Percentiles rank a stretch among this genome's conserved stretches.
These are phyloP conservation scores for Aureobasidium namibiae DNA, from an alignment of 2,329 filamentous ascomycete genomes.

Conservation along the genomic window DNA sequence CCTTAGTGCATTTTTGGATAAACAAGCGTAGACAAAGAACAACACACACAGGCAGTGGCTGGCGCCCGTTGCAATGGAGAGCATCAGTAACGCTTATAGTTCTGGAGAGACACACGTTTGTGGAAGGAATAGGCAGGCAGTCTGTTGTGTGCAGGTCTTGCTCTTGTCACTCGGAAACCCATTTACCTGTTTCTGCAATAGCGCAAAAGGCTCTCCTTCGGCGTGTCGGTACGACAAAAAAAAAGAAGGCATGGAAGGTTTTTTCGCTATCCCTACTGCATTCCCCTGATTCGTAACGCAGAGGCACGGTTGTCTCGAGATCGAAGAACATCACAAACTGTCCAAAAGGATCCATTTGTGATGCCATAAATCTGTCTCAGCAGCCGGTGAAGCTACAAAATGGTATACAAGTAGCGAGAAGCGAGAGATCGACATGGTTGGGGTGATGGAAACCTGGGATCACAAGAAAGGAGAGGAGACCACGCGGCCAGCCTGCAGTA, in stretches of 20 bases:
- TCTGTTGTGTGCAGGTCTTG: too few species aligned
- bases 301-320: not conserved
- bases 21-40: not conserved
- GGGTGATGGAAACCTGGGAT: not conserved
- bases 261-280: not conserved
- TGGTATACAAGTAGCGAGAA: too few species aligned
- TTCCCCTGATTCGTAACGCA: not conserved
- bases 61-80: not conserved
- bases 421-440: not conserved
- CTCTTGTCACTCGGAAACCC: not conserved
- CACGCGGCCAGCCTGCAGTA: not conserved
- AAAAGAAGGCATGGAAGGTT: not conserved
- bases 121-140: not conserved
- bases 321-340: not conserved
- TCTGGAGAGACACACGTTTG: too few species aligned
- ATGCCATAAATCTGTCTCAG: not conserved
- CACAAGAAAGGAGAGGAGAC: not conserved
- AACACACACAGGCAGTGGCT: not conserved
- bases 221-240: not conserved
- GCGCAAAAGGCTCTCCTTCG: not conserved
- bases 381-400: too few species aligned
- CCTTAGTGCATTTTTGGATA: not conserved
- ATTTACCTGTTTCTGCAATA: not conserved
- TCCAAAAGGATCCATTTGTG: not conserved
- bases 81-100: too few species aligned